Percentiles rank a stretch among this genome's conserved stretches.
Conservation (phyloP, 257 asterid genomes). For the Solanum medicagineum region DNA sequence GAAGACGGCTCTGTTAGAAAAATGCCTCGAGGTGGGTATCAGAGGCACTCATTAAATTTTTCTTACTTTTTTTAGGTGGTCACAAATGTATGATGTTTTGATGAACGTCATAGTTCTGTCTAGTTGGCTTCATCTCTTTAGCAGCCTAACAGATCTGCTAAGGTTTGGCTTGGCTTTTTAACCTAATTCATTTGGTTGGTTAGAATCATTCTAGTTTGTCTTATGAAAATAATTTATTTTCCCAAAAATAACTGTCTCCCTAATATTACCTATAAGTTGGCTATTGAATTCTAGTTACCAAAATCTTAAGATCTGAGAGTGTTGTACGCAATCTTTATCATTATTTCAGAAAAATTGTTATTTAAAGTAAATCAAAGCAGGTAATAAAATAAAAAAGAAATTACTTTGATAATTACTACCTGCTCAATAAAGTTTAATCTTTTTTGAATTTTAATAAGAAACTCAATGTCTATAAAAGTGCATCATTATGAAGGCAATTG, state of each 20-base stretch:
- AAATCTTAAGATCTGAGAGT: too few relatives aligned
- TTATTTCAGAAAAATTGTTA: too few relatives aligned
- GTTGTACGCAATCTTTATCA: too few relatives aligned
- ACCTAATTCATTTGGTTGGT: background rate
- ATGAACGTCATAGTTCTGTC: constrained; percentile 28
- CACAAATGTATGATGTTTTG: constrained; percentile 24
- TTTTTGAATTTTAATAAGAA: background rate
- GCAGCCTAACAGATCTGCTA: background rate
- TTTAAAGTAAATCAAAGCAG: too few relatives aligned
- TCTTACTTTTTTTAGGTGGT: constrained; percentile 27
- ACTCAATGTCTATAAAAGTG: background rate
- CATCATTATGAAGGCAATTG: background rate
- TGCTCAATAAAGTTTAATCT: background rate
- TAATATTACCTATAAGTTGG: background rate
- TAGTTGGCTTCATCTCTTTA: constrained; percentile 7
- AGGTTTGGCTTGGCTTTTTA: background rate
- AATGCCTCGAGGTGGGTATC: constrained; percentile 47
- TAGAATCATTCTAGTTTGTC: background rate
- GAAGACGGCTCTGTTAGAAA: background rate
- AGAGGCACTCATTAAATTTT: constrained; percentile 6
- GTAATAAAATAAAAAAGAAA: too few relatives aligned
- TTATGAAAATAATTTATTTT: background rate
- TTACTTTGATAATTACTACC: background rate
- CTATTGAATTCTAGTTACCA: background rate
- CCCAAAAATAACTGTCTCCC: background rate